Base-by-base conservation (phyloP, 225 moss, liverwort and hornwort genomes). In the Marchantia polymorpha region DNA sequence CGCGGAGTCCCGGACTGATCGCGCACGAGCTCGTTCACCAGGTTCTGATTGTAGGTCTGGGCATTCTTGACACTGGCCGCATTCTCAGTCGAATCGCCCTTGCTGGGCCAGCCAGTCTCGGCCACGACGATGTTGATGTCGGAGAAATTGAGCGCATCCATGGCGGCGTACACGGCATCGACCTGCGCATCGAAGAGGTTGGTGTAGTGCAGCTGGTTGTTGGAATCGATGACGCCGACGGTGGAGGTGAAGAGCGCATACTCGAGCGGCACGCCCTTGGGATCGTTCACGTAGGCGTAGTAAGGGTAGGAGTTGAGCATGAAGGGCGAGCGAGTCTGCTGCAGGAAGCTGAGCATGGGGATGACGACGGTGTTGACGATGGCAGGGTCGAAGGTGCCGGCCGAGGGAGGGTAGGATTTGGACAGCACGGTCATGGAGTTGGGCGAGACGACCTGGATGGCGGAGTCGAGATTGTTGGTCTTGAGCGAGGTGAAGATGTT, bases 301-400 rank as follows among this genome's bases (percentile, higher is more conserved):
- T 89, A 93, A 0, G 97, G 97, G 73, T 99, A 99, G 12, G 93
- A 91, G 61, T 99, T 92, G 80, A 99, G 81, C 83, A 89, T 83
- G 82, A 87, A 93, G 6, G 90, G 90, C 3, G 91, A 81, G 3
- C 85, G 72, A 0, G 92, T 95, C 48, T 83, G 82, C 0, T 88
- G 80, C 0, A 99, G 82, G 70, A 99, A 95, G 0, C 77, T 22
- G 20, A 99, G 83, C 73, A 99, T 48, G 4, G 83, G 88, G 0
- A 78, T 17, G 10, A 99, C 71, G 0, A 90, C 83, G 1, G 64
- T 79, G 64, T 8, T 52, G 0, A 80, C 59, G 75, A 72, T 64
- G 7, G 64, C 4, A 0, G 74, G 73, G 15, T 80, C 78, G 66
- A 88, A 88, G 0, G 55, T 27, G 7, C 87, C 87, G 17, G 85